These are phyloP conservation scores for Trebouxia gelatinosa DNA, from an alignment of 163 green algal species.

Conservation along the genomic window DNA sequence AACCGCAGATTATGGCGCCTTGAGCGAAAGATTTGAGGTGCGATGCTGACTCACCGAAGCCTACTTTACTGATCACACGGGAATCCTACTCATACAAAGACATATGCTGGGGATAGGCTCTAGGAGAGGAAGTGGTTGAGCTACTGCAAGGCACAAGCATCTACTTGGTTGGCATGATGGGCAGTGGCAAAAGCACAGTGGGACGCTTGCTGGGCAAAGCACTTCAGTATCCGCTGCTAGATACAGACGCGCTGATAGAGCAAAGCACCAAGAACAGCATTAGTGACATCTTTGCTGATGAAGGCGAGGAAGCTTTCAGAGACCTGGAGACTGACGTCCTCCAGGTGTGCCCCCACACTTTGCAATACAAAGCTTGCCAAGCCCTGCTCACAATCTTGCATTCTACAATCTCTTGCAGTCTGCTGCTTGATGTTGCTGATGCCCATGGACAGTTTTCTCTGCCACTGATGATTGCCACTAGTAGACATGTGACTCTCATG, in stretches of 20 bases:
- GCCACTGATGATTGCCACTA: neutral
- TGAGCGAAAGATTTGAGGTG: constrained; percentile 8
- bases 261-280: constrained; percentile 59
- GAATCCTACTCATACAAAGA: neutral
- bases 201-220: constrained; percentile 70
- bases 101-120: neutral
- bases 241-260: constrained; percentile 79
- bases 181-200: constrained; percentile 41
- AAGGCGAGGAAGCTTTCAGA: constrained; percentile 88
- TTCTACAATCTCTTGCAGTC: neutral
- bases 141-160: constrained; percentile 76
- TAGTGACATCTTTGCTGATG: constrained; percentile 83
- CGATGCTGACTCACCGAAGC: too few relatives aligned
- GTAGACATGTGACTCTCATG: neutral
- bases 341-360: constrained; percentile 37
- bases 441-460: neutral
- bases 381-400: too few relatives aligned
- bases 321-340: constrained; percentile 69
- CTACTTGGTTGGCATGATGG: constrained; percentile 98
- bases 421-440: neutral
- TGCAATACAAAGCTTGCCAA: neutral
- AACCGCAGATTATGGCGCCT: neutral
- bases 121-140: constrained; percentile 52
- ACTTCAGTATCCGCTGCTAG: constrained; percentile 89
- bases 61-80: neutral